These are phyloP conservation scores for Pneumocystis jirovecii DNA, from an alignment of 1,139 yeast species.

Conservation along the genomic window DNA sequence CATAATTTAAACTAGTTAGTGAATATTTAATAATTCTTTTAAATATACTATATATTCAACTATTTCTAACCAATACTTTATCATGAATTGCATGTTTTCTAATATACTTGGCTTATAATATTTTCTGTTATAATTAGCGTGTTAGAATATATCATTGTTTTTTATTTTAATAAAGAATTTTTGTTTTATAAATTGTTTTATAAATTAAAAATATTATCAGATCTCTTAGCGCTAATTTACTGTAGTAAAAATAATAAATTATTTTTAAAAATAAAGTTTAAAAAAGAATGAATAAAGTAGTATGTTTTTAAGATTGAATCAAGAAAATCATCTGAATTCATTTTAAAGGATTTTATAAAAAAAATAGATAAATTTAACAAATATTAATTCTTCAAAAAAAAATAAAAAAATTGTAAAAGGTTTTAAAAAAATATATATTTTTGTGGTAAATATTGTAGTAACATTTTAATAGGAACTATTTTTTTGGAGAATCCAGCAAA, in stretches of 20 bases:
- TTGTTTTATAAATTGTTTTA: too few species aligned
- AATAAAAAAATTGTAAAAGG: not conserved
- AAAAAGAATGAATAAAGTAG: not conserved
- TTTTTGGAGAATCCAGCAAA: not conserved
- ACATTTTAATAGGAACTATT: not conserved
- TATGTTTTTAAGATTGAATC: not conserved
- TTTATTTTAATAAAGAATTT: too few species aligned
- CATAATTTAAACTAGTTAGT: not conserved
- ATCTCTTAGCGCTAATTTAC: too few species aligned
- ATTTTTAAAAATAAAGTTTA: too few species aligned
- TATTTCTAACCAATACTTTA: not conserved
- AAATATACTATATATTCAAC: constrained; percentile 3
- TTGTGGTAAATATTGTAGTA: not conserved
- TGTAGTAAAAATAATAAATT: too few species aligned
- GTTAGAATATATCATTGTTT: not conserved
- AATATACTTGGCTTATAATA: not conserved
- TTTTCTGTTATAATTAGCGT: not conserved
- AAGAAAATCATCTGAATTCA: not conserved
- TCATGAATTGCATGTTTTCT: too few species aligned
- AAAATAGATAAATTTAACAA: not conserved
- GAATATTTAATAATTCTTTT: constrained; percentile 1
- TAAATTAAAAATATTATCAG: too few species aligned
- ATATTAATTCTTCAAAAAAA: not conserved
- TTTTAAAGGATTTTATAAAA: not conserved
- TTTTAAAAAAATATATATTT: not conserved